Percentiles rank a stretch among this genome's conserved stretches.
Evolutionary conservation across 2,329 filamentous ascomycete genomes (phyloP).

Genomic region (Pyricularia pennisetigena): DNA sequence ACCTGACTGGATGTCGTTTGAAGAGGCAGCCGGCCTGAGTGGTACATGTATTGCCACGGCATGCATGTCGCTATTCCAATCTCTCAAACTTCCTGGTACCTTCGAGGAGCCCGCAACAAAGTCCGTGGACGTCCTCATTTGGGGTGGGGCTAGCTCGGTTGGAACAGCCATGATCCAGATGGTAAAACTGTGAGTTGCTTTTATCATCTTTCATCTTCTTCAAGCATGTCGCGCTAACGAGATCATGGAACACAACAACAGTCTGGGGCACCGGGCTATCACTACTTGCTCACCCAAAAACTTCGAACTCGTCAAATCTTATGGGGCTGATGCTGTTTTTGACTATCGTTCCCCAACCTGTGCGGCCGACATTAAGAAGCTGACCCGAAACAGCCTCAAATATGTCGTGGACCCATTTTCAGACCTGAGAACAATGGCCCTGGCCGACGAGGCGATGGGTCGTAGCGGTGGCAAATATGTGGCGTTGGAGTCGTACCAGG

Average conservation of each 20-base stretch:
- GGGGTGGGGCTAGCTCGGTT: constrained; percentile 12
- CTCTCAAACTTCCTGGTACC: constrained; percentile 11
- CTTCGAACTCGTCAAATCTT: too few relatives aligned
- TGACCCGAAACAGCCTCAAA: constrained; percentile 25
- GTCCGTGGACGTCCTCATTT: constrained; percentile 12
- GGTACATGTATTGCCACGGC: constrained; percentile 8
- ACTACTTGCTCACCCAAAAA: constrained; percentile 13
- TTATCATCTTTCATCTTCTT: not conserved
- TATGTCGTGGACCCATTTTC: constrained; percentile 29
- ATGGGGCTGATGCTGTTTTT: too few relatives aligned
- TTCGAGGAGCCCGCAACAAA: constrained; percentile 8
- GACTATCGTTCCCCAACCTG: not conserved
- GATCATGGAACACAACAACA: not conserved
- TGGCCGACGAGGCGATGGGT: constrained; percentile 28
- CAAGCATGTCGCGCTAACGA: not conserved
- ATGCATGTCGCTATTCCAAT: constrained; percentile 12
- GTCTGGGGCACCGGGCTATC: constrained; percentile 7
- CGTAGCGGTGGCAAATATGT: constrained; percentile 19
- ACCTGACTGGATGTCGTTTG: constrained; percentile 9
- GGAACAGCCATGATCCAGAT: constrained; percentile 16
- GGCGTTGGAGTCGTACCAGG: constrained; percentile 5
- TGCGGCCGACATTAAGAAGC: constrained; percentile 20
- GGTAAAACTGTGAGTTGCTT: constrained; percentile 10
- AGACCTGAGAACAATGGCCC: constrained; percentile 15
- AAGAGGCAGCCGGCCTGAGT: constrained; percentile 12